Evolutionary conservation across 2,329 filamentous ascomycete genomes (phyloP), one percentile per base, ranked within the genome.

Genomic region (Torrubiellomyces zombiae): DNA sequence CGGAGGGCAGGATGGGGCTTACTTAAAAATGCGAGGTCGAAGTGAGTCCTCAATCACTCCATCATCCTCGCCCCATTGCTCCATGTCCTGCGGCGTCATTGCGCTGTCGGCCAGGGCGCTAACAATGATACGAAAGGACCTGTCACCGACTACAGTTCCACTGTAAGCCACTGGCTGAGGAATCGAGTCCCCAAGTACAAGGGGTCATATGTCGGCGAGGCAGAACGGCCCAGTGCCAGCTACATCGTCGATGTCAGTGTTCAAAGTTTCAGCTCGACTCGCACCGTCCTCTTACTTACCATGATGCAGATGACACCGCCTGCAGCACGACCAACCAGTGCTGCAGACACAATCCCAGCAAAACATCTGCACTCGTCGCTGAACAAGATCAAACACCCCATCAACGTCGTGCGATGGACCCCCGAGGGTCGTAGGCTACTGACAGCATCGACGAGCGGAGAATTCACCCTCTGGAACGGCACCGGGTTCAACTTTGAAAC

Each of bases 401-500:
- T 98, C 44, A 95, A 94, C 35, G 81, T 95, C 7, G 86, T 98
- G 20, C 71, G 82, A 48, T 98, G 89, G 89, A 98, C 91, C 10
- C 89, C 89, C 6, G 89, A 98, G 51, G 89, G 89, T 15, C 75
- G 89, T 32, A 67, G 89, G 37, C 58, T 98, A 28, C 63, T 98
- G 45, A 95, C 89, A 0, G 89, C 83, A 13, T 92, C 85, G 0
- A 92, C 83, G 37, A 95, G 86, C 47, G 89, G 89, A 43, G 89
- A 98, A 48, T 98, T 98, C 43, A 98, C 91, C 19, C 55, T 98
- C 4, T 98, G 89, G 89, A 98, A 98, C 48, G 89, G 89, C 34
- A 95, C 86, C 21, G 86, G 83, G 14, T 98, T 98, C 66, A 95
- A 98, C 51, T 98, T 98, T 41, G 89, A 98, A 56, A 95, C 89